A percentile compares a stretch with the other conserved stretches of the same genome.
Conservation (phyloP, 441 rosid genomes). For the Viola pubescens region DNA sequence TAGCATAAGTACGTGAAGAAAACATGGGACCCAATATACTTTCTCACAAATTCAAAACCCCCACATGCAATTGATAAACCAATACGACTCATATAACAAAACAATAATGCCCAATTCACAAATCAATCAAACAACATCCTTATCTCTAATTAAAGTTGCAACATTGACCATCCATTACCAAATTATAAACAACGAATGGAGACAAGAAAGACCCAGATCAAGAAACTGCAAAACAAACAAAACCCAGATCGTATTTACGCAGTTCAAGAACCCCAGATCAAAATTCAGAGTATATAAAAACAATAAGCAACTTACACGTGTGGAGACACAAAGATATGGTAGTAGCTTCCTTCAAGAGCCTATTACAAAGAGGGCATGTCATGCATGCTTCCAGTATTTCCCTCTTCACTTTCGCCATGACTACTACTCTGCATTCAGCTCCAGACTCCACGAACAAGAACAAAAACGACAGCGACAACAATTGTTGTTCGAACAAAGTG, state of each 20-base stretch:
- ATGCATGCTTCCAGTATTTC: slow-evolving; percentile 50
- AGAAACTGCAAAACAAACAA: slow-evolving; percentile 15
- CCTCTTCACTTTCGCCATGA: slow-evolving; percentile 38
- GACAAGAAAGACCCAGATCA: slow-evolving; percentile 23
- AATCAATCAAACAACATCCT: not conserved
- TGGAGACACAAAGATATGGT: slow-evolving; percentile 71
- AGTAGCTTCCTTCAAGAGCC: slow-evolving; percentile 53
- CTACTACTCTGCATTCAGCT: slow-evolving; percentile 24
- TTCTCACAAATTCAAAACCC: slow-evolving; percentile 6
- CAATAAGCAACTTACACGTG: slow-evolving; percentile 42
- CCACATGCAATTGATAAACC: not conserved
- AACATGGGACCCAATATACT: not conserved
- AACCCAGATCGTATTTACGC: slow-evolving; percentile 21
- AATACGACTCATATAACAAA: not conserved
- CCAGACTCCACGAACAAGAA: not conserved
- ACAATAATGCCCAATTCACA: not conserved
- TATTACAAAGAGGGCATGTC: slow-evolving; percentile 62
- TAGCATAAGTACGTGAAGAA: not conserved
- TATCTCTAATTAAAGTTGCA: not conserved
- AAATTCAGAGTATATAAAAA: not conserved
- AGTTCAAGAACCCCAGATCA: not conserved
- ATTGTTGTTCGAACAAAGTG: too few relatives aligned
- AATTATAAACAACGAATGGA: slow-evolving; percentile 2
- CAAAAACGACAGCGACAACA: not conserved
- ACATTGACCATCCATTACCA: not conserved